A percentile compares a stretch with the other conserved stretches of the same genome.
Conservation (phyloP, 1,284 basidiomycete genomes). For the Baeospora myosura region DNA sequence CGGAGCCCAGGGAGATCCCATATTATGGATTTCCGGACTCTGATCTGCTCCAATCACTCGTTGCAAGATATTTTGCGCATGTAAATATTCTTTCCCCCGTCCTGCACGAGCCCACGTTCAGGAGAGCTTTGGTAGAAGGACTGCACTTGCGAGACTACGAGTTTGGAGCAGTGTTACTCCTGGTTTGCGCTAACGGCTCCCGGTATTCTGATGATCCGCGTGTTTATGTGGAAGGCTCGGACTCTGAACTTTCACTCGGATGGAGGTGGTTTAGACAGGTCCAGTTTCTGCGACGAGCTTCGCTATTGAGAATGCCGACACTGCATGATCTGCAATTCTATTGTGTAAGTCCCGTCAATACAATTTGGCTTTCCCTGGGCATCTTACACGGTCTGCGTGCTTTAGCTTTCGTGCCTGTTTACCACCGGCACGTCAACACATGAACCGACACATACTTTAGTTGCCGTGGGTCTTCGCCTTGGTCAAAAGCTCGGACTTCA, state of each 20-base stretch:
- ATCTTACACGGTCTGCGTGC: background rate
- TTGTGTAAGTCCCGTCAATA: slow-evolving; percentile 34
- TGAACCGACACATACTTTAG: slow-evolving; percentile 1
- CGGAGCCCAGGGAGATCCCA: slow-evolving; percentile 17
- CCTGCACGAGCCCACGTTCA: slow-evolving; percentile 57
- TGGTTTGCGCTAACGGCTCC: slow-evolving; percentile 59
- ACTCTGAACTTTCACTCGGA: slow-evolving; percentile 43
- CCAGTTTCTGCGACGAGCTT: slow-evolving; percentile 35
- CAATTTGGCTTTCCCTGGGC: too few relatives aligned
- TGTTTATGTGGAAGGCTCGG: slow-evolving; percentile 39
- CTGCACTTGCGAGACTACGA: slow-evolving; percentile 40
- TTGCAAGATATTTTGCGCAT: slow-evolving; percentile 52
- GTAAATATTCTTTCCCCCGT: slow-evolving; percentile 48
- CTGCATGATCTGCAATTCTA: slow-evolving; percentile 63
- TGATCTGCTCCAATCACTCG: slow-evolving; percentile 43
- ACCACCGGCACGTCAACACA: background rate
- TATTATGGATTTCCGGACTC: slow-evolving; percentile 29
- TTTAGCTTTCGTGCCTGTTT: background rate
- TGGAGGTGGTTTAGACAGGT: slow-evolving; percentile 65
- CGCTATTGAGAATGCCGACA: slow-evolving; percentile 40
- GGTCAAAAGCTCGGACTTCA: slow-evolving; percentile 10
- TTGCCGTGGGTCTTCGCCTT: background rate
- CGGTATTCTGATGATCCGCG: slow-evolving; percentile 56
- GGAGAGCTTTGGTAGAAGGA: slow-evolving; percentile 36
- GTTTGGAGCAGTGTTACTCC: slow-evolving; percentile 51